phyloP scores from a whole-genome alignment of 352 stramenopile species.

The Globisporangium spinosum region DNA sequence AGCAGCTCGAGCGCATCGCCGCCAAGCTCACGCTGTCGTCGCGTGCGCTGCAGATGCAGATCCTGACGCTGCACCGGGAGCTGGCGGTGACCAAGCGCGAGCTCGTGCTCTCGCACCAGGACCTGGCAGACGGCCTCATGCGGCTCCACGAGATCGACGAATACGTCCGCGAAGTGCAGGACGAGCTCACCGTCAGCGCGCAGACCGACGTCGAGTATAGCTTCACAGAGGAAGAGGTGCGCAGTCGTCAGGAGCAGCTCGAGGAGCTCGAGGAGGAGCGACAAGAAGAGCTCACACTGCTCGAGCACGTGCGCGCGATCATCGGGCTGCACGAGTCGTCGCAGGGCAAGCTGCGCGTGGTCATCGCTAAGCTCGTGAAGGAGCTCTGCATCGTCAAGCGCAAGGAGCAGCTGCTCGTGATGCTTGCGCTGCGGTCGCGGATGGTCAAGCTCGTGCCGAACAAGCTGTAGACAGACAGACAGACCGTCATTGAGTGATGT shows the following conservation, averaged over 20 bases:
- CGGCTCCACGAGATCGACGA: constrained; percentile 66
- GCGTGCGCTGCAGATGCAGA: constrained; percentile 36
- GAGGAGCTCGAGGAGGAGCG: constrained; percentile 59
- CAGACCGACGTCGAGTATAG: constrained; percentile 21
- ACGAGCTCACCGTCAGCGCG: constrained; percentile 26
- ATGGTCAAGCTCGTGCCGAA: constrained; percentile 45
- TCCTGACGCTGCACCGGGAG: constrained; percentile 33
- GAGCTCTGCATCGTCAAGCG: constrained; percentile 40
- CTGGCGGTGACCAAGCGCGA: constrained; percentile 32
- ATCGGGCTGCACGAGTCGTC: constrained; percentile 41
- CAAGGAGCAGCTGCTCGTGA: constrained; percentile 47
- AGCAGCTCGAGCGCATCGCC: constrained; percentile 47
- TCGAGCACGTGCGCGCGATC: constrained; percentile 48
- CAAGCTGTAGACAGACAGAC: constrained; percentile 29
- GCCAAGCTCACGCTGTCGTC: constrained; percentile 48
- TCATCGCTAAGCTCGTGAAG: constrained; percentile 38
- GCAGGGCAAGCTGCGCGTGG: constrained; percentile 35
- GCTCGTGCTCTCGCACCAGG: constrained; percentile 42
- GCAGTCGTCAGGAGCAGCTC: constrained; percentile 41
- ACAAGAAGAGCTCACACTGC: constrained; percentile 53
- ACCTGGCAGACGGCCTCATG: constrained; percentile 46
- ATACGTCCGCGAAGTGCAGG: constrained; percentile 46
- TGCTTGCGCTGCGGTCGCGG: constrained; percentile 46
- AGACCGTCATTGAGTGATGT: neutral
- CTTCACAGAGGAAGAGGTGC: constrained; percentile 26